Conservation (phyloP, 169 alveolate species). For the Toxoplasma gondii region DNA sequence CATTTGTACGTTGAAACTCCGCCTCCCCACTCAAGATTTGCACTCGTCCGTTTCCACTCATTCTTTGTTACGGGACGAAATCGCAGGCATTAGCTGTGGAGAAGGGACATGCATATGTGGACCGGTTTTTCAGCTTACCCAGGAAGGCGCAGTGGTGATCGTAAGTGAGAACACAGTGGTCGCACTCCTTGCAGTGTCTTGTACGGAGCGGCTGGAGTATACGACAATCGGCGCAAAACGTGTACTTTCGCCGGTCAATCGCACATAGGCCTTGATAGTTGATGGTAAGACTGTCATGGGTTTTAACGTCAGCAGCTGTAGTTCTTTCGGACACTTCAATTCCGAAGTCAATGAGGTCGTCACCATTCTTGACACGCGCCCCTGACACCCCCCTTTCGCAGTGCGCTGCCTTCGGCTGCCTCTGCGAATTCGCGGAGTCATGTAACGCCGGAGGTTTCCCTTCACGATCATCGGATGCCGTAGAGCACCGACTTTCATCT, state of each 20-base stretch:
- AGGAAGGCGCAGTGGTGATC: slow-evolving; percentile 85
- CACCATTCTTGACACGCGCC: not conserved
- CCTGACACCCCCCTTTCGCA: not conserved
- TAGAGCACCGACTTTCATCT: not conserved
- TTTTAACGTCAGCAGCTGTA: not conserved
- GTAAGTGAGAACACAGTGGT: slow-evolving; percentile 74
- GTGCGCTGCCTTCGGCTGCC: not conserved
- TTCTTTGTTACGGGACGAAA: too few species aligned
- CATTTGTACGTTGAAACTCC: too few species aligned
- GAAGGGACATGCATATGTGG: too few species aligned
- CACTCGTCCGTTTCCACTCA: too few species aligned
- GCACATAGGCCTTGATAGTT: not conserved
- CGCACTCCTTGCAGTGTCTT: slow-evolving; percentile 78
- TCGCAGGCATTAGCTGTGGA: too few species aligned
- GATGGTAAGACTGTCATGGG: not conserved
- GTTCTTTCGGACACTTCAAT: not conserved
- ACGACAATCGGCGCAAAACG: slow-evolving; percentile 36
- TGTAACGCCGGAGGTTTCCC: too few species aligned
- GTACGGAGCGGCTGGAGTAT: slow-evolving; percentile 74
- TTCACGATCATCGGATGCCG: not conserved
- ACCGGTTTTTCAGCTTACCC: slow-evolving; percentile 51
- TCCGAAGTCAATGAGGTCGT: not conserved
- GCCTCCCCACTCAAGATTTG: too few species aligned
- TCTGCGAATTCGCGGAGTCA: too few species aligned
- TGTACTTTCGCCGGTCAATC: not conserved